Base-by-base conservation (phyloP, 768 basidiomycete species). In the Leucosporidium creatinivorum region DNA sequence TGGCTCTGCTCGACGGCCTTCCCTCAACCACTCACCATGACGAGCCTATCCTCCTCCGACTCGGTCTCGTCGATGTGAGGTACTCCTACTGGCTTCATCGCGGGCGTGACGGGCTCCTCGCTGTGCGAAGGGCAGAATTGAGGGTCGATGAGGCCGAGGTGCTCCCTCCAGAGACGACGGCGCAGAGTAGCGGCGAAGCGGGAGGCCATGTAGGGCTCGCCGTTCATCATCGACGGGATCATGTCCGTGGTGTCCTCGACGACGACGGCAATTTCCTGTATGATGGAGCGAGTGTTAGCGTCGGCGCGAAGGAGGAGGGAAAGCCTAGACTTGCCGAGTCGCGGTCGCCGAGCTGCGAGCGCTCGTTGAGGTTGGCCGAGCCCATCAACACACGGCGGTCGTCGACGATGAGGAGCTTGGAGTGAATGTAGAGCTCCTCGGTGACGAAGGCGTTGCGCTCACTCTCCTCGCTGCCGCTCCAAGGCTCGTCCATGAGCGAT, bases 311-410 rank as follows among this genome's bases (percentile, higher is more conserved):
- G 12, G 5, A 12, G 30, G 8, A 31, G 10, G 28, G n/a, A 50
- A 7, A 47, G 19, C 17, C 44, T 9, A 15, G 9, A 61, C 13
- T 15, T 44, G 39, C 39, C 56, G 33, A 31, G 33, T 94, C 92
- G 44, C 91, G 91, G 71, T 94, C 88, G 30, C 93, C 93, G 83
- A 84, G 87, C 78, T 91, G 89, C 62, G 86, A 87, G 19, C 91
- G 86, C 74, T 93, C 91, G 68, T 93, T 93, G 72, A 93, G 76
- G 77, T 97, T 98, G 21, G 94, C 93, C 51, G 89, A 92, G 44
- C 94, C 93, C 83, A 93, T 89, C 71, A 98, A 91, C 55, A 96
- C 92, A 47, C 87, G 82, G 39, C 85, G 82, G 76, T 97, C 93
- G 75, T 96, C 93, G 47, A 96, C 67, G 26, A 62, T 64, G 55